Percentiles rank a stretch among this genome's conserved stretches.
Evolutionary conservation across 2,329 filamentous ascomycete genomes (phyloP).

Genomic region (Neocatenulostroma microsporum): DNA sequence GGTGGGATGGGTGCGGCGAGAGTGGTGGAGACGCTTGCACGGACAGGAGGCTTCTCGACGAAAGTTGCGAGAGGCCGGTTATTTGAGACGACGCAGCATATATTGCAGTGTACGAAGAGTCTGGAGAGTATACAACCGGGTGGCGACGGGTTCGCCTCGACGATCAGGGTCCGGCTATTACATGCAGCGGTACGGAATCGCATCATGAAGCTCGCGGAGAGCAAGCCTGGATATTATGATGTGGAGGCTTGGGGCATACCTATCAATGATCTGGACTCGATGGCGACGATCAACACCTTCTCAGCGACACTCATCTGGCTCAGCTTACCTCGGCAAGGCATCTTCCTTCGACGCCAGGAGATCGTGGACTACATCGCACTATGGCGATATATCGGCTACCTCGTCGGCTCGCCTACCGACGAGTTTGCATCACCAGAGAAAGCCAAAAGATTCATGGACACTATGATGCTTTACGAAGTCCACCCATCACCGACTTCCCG

Average conservation of each 20-base stretch:
- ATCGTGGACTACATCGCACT: constrained; percentile 63
- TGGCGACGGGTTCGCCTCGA: constrained; percentile 57
- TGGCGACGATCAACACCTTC: constrained; percentile 65
- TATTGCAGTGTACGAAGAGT: constrained; percentile 61
- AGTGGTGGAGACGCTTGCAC: constrained; percentile 64
- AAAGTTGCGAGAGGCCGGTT: constrained; percentile 59
- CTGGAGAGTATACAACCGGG: constrained; percentile 59
- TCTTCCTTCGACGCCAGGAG: constrained; percentile 56
- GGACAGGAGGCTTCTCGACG: constrained; percentile 66
- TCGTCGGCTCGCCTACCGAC: constrained; percentile 60
- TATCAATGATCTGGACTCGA: constrained; percentile 67
- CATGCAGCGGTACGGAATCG: constrained; percentile 60
- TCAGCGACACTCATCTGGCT: constrained; percentile 60
- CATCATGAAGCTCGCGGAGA: constrained; percentile 53
- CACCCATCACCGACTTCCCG: constrained; percentile 55
- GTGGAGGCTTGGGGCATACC: constrained; percentile 54
- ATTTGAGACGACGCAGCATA: constrained; percentile 67
- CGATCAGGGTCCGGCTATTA: constrained; percentile 60
- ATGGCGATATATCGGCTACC: constrained; percentile 66
- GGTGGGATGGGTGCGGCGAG: constrained; percentile 66
- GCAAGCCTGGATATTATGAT: constrained; percentile 55
- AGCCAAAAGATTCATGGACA: constrained; percentile 60
- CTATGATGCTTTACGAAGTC: constrained; percentile 58
- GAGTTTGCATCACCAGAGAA: constrained; percentile 45
- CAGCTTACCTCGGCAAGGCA: constrained; percentile 63